Base-by-base conservation (phyloP, 805 yeast genomes). In the Ogataea paraovalis region DNA sequence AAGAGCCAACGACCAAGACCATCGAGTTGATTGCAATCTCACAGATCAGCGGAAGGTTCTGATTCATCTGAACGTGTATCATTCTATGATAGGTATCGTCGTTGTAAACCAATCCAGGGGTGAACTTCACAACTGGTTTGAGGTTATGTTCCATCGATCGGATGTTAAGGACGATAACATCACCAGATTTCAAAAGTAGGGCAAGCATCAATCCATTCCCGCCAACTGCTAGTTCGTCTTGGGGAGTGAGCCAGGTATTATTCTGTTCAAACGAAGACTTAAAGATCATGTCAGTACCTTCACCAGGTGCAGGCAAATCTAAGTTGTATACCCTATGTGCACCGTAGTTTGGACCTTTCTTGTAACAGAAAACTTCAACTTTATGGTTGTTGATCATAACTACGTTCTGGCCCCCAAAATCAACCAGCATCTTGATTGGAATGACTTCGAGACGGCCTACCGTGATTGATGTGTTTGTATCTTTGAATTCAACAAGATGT, bases 81-180 rank as follows among this genome's bases (percentile, higher is more conserved):
- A 44, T 54, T 19, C 54, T 42, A 34, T 49, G 53, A 28, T 57
- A 53, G 12, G 55, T 58, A 28, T 49, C 52, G 45, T 64, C 56
- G 12, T 47, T 59, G 13, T 39, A 39, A 2, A 55, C 48, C 33
- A 61, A 49, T 10, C 51, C 45, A 3, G 68, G 68, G 3, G 22
- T 39, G 32, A 65, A 58, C 4, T 46, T 32, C 8, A 48, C 27
- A 1, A 49, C 40, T 6, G 68, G 63, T 20, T 33, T 42, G 16
- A 59, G 46, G 16, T 46, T 45, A 41, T 52, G 61, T 12, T 55
- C 53, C 12, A 53, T 39, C 10, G 52, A 53, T 45, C 83, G 61
- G 2, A 75, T 62, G 49, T 77, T 71, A 63, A 76, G 63, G 1
- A 75, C 65, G 1, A 71, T 55, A 4, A 76, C 73, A 13, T 66